phyloP scores from a whole-genome alignment of 2,329 filamentous ascomycete species.

The Venturia carpophila region DNA sequence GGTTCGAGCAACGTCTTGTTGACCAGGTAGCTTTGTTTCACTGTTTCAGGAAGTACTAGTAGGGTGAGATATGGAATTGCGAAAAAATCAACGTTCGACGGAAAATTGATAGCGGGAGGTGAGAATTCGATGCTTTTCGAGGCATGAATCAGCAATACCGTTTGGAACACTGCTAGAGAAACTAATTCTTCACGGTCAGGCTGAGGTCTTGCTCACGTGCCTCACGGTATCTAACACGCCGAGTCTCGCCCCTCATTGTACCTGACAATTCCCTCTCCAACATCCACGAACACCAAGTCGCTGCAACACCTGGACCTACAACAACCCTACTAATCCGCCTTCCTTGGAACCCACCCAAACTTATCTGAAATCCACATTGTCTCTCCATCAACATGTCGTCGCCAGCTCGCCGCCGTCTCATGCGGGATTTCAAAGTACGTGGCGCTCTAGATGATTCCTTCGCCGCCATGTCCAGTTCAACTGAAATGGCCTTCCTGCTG shows the following conservation, averaged over 20 bases:
- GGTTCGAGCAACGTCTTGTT: too few species aligned
- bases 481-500: neutral
- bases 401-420: conserved; percentile 86
- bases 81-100: too few species aligned
- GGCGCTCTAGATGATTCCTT: neutral
- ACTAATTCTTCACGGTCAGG: neutral
- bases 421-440: conserved; percentile 96
- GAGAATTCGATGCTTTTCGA: too few species aligned
- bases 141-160: too few species aligned
- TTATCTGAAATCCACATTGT: neutral
- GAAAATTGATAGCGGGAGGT: too few species aligned
- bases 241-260: conserved; percentile 2
- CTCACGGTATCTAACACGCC: neutral
- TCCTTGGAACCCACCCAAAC: neutral
- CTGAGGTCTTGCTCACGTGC: neutral
- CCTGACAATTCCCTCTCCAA: neutral
- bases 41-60: too few species aligned
- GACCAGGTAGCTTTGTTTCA: too few species aligned
- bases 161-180: too few species aligned
- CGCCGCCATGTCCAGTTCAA: neutral
- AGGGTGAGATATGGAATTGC: too few species aligned
- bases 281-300: neutral
- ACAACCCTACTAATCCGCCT: neutral
- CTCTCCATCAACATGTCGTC: conserved; percentile 62
- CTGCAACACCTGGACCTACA: neutral